These are phyloP conservation scores for Lolium rigidum DNA, from an alignment of 176 grass and related monocot species.

Conservation along the genomic window DNA sequence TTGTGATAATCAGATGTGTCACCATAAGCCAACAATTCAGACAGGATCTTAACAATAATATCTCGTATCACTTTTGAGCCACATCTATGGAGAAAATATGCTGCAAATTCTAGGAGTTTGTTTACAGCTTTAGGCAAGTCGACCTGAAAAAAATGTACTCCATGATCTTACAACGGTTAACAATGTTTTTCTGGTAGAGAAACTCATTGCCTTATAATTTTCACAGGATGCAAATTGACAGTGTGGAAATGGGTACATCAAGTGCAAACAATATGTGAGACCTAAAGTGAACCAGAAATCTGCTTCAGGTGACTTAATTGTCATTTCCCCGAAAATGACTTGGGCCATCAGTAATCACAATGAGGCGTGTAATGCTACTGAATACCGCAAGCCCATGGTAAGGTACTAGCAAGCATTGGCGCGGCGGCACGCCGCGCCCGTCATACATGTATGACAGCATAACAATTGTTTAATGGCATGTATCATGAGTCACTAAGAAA, in stretches of 20 bases:
- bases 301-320: neutral
- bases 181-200: neutral
- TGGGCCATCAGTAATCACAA: too few species aligned
- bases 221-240: neutral
- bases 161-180: slow-evolving; percentile 33
- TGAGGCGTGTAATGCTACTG: too few species aligned
- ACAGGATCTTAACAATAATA: too few species aligned
- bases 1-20: too few species aligned
- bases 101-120: slow-evolving; percentile 61
- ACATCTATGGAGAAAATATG: slow-evolving; percentile 36
- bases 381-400: neutral
- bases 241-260: neutral
- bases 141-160: slow-evolving; percentile 48
- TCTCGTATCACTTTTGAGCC: too few species aligned
- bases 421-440: too few species aligned
- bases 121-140: slow-evolving; percentile 44
- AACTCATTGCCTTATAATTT: neutral
- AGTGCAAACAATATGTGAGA: slow-evolving; percentile 23
- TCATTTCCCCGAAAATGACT: too few species aligned
- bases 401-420: neutral
- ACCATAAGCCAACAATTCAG: too few species aligned
- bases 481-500: too few species aligned
- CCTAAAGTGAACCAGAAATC: slow-evolving; percentile 18
- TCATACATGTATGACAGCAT: too few species aligned
- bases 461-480: too few species aligned